Evolutionary conservation across 2,329 filamentous ascomycete species (phyloP), one percentile per base, ranked within the genome.

Genomic region (Tolypocladium nubicola): DNA sequence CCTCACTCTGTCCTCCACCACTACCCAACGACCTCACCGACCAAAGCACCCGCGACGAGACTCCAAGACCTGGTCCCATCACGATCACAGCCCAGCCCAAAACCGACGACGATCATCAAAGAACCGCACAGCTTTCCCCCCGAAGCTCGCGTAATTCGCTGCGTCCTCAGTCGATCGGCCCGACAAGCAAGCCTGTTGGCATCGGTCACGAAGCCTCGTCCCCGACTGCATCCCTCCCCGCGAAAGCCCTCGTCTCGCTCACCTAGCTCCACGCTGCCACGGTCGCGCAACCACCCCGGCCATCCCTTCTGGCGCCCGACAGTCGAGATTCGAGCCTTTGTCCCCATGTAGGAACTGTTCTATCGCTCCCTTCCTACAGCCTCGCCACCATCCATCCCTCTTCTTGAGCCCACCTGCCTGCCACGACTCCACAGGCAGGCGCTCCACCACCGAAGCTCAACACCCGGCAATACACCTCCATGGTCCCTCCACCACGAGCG

Each of bases 401-500:
- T 49, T 39, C 58, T 61, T 66, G 66, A 71, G 68, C 69, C 63
- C 57, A 58, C 63, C 64, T 64, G 65, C 67, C 70, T 71, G 65
- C 70, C 69, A 65, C 65, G 58, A 64, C 63, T 64, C 63, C 65
- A 63, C 66, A 64, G 70, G 69, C 70, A 72, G 72, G 71, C 68
- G 66, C 66, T 69, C 63, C 61, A 64, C 61, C 59, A 65, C 63
- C 63, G 62, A 66, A 56, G 62, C 61, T 65, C 68, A 66, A 64
- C 64, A 65, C 60, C 64, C 59, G 57, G 65, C 61, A 71, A 71
- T 67, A 73, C 66, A 72, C 69, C 75, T 71, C 76, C 79, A 82
- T 82, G 79, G 78, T 80, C 76, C 78, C 79, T 75, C 77, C 73
- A 76, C 75, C 79, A 75, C 77, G 80, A 79, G 76, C 80, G 76